Base-by-base conservation (phyloP, 495 filamentous ascomycete genomes). In the Penicillium paxilli region DNA sequence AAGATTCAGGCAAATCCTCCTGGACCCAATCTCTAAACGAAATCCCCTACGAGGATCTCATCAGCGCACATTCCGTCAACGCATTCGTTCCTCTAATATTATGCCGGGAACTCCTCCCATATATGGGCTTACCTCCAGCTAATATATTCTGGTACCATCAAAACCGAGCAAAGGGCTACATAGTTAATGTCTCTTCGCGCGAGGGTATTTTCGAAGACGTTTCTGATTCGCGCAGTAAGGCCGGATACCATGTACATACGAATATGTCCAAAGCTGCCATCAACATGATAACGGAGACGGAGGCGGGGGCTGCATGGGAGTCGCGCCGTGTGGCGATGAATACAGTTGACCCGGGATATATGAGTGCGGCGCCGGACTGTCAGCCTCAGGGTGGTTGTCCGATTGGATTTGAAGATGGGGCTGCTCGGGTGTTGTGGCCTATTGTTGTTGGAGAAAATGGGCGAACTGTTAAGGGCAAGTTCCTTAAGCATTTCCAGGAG, bases 181-280 rank as follows among this genome's bases (percentile, higher is more conserved):
- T 78, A 47, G 62, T 78, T 51, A 80, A 79, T 42, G 68, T 78
- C 21, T 77, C 76, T 3, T 73, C 75, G 7, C 76, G 76, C 28
- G 76, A 78, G 62, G 74, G 75, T 0, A 63, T 74, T 11, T 67
- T 74, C 12, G 76, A 80, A 52, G 38, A 48, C 8, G 19, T 12
- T 0, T 62, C 65, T 2, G 28, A 38, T 12, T 54, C 60, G 12
- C 7, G 54, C 4, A 59, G 61, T 24, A 78, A 77, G 58, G 58
- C 54, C 3, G 75, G 75, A 0, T 54, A 64, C 24, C 74, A 80
- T 28, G 73, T 77, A 6, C 76, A 79, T 57, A 80, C 74, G 1
- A 79, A 79, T 57, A 74, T 79, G 71, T 69, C 73, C n/a, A 78
- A 80, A 48, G 77, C 77, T 7, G 77, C 74, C 2, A 61, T 79